phyloP scores from a whole-genome alignment of 768 basidiomycete species.

The Boletellus ananas region DNA sequence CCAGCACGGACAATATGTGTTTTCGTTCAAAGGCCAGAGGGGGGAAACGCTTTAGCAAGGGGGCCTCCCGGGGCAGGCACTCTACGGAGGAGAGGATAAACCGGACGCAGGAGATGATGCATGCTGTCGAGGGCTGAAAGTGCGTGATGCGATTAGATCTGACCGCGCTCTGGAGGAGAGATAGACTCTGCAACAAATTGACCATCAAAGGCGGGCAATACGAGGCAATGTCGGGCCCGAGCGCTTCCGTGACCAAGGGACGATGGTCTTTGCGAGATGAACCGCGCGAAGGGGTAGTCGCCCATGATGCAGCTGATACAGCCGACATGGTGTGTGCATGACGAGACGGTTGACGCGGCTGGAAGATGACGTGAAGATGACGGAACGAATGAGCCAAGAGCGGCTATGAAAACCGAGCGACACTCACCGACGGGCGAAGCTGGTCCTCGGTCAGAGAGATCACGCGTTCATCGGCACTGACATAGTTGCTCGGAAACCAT shows the following conservation, averaged over 20 bases:
- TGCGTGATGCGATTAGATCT: constrained; percentile 72
- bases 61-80: constrained; percentile 80
- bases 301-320: constrained; percentile 53
- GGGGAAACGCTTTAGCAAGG: constrained; percentile 61
- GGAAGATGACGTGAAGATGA: constrained; percentile 1
- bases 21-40: constrained; percentile 74
- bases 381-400: not conserved
- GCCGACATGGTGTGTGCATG: constrained; percentile 52
- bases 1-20: constrained; percentile 74
- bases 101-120: constrained; percentile 91
- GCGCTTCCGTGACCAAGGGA: constrained; percentile 43
- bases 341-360: constrained; percentile 36
- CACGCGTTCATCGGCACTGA: constrained; percentile 57
- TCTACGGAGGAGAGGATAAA: constrained; percentile 79
- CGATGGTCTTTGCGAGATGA: constrained; percentile 39
- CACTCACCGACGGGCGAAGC: constrained; percentile 42
- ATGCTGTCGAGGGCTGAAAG: constrained; percentile 92
- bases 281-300: constrained; percentile 40
- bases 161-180: constrained; percentile 82
- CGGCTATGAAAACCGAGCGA: not conserved
- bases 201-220: constrained; percentile 79
- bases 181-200: constrained; percentile 80
- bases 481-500: constrained; percentile 99
- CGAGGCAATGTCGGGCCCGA: constrained; percentile 49
- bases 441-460: constrained; percentile 56